Evolutionary conservation across 179 eudicot genomes (phyloP).

Genomic region (Nepenthes alata): DNA sequence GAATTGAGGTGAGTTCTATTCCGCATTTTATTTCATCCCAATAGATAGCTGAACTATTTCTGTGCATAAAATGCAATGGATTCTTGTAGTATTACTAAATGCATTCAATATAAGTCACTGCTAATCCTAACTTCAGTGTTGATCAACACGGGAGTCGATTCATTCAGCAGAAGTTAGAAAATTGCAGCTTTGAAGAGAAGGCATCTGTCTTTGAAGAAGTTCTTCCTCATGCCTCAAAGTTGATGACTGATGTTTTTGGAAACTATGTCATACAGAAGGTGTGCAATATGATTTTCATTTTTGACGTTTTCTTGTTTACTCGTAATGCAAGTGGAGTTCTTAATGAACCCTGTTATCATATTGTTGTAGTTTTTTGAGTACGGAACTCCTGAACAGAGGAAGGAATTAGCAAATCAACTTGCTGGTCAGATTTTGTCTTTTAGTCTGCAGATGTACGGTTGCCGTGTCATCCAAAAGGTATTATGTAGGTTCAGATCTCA

Average conservation of each 20-base stretch:
- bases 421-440: conserved; percentile 55
- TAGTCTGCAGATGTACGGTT: conserved; percentile 96
- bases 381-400: conserved; percentile 73
- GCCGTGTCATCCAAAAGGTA: conserved; percentile 96
- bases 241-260: conserved; percentile 95
- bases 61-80: not conserved
- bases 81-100: not conserved
- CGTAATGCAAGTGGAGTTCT: not conserved
- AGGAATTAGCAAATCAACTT: conserved; percentile 70
- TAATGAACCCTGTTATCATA: not conserved
- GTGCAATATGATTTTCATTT: conserved; percentile 3
- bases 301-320: not conserved
- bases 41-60: not conserved
- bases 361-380: conserved; percentile 72
- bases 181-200: conserved; percentile 56
- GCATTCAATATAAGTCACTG: not conserved
- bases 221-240: conserved; percentile 62
- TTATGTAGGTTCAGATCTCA: too few species aligned
- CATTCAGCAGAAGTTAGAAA: conserved; percentile 86
- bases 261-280: conserved; percentile 98
- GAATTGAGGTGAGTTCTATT: conserved; percentile 56
- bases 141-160: conserved; percentile 98
- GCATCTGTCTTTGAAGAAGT: conserved; percentile 73
- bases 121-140: conserved; percentile 30
- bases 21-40: not conserved